These are phyloP conservation scores for Colletotrichum orbiculare DNA, from an alignment of 2,329 filamentous ascomycete genomes.

Conservation along the genomic window DNA sequence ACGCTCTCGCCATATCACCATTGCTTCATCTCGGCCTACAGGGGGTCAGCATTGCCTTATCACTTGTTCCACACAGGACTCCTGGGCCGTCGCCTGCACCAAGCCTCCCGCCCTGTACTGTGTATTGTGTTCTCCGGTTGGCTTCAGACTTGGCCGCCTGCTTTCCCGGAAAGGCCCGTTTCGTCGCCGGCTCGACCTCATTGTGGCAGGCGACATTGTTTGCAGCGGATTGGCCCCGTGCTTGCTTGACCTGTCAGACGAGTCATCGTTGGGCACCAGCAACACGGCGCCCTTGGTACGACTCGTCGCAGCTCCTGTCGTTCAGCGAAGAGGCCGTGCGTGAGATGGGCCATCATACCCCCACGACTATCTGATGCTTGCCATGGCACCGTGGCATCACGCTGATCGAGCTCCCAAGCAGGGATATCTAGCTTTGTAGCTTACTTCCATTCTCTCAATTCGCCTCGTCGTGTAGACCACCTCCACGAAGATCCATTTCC, in stretches of 20 bases:
- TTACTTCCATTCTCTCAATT: conserved; percentile 13
- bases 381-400: neutral
- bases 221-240: conserved; percentile 8
- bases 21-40: conserved; percentile 31
- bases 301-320: neutral
- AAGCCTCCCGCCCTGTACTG: conserved; percentile 18
- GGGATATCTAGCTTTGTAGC: neutral
- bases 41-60: conserved; percentile 14
- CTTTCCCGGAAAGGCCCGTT: conserved; percentile 13
- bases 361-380: conserved; percentile 4
- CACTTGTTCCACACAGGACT: conserved; percentile 16
- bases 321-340: conserved; percentile 21
- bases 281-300: conserved; percentile 10
- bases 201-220: neutral
- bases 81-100: conserved; percentile 21
- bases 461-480: conserved; percentile 11
- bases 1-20: conserved; percentile 6
- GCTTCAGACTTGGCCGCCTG: conserved; percentile 1
- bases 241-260: conserved; percentile 12
- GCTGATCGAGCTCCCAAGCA: neutral
- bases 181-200: neutral
- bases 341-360: conserved; percentile 1
- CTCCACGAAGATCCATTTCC: conserved; percentile 18
- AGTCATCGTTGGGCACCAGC: neutral
- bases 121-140: neutral